Evolutionary conservation across 371 early-diverging fungal genomes (phyloP).

Genomic region (Rhizopus microsporus): DNA sequence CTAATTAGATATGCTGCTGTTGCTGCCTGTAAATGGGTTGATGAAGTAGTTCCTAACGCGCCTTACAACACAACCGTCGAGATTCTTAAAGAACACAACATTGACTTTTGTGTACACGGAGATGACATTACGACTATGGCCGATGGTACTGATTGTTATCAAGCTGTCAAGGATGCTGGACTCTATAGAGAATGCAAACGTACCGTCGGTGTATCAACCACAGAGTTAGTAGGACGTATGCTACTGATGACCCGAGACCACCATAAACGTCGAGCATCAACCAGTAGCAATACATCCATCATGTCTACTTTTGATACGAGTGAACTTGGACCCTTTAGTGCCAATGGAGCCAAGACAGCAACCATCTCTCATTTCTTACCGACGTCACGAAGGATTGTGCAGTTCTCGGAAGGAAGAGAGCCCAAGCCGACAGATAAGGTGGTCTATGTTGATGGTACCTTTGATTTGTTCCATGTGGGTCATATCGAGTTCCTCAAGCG

Average conservation of each 20-base stretch:
- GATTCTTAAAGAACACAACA: conserved; percentile 77
- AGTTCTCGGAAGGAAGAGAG: conserved; percentile 78
- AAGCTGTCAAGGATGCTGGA: conserved; percentile 93
- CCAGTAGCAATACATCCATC: conserved; percentile 65
- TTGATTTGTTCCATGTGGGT: conserved; percentile 96
- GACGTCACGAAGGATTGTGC: conserved; percentile 82
- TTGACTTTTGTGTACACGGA: conserved; percentile 95
- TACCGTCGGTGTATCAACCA: conserved; percentile 92
- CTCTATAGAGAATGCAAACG: conserved; percentile 93
- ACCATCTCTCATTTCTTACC: conserved; percentile 84
- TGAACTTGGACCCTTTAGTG: conserved; percentile 13
- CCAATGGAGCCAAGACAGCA: conserved; percentile 8
- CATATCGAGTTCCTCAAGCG: conserved; percentile 92
- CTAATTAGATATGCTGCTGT: conserved; percentile 85
- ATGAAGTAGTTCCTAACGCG: conserved; percentile 89
- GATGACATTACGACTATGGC: conserved; percentile 95
- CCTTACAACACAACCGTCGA: conserved; percentile 92
- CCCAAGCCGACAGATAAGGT: conserved; percentile 67
- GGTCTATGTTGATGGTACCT: conserved; percentile 95
- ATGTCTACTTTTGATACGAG: conserved; percentile 41
- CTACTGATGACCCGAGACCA: conserved; percentile 88
- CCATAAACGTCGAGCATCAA: conserved; percentile 66
- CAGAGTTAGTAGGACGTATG: conserved; percentile 96
- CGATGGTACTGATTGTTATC: conserved; percentile 95
- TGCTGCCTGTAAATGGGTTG: conserved; percentile 96